Evolutionary conservation across 176 grass and related monocot species (phyloP), one percentile per base, ranked within the genome.

Genomic region (Zoysia pacifica): DNA sequence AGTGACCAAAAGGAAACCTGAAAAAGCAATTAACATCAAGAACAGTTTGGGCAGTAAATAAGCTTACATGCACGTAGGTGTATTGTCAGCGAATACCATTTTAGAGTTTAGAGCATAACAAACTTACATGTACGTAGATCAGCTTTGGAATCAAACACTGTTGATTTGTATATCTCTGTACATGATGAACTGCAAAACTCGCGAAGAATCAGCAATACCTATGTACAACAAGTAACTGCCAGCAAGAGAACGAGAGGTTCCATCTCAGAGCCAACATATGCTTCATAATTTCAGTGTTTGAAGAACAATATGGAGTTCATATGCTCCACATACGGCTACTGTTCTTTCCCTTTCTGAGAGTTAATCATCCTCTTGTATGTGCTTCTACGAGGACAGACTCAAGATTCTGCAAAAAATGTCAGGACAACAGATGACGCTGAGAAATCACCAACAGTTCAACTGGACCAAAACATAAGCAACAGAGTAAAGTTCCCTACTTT

Each of bases 301-400:
- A 28, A 28, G 55, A 11, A 52, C 9, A 10, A 52, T 48, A 69
- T 15, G 42, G 14, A 69, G 15, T 39, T 49, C 35, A 67, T 59
- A 48, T 5, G 59, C 12, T 68, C 20, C 7, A 0, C 28, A 48
- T 28, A 65, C 48, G 5, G 51, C 19, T 75, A 40, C 20, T 66
- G 50, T 58, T 47, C 11, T 83, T 53, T 75, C 13, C 60, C 67
- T 47, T 14, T 36, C 38, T 12, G 20, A 83, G 13, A 75, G 48
- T 39, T 20, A 35, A 50, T 59, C 35, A 14, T 15, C 48, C 47
- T 79, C 70, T 67, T 52, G 76, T 51, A 82, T 80, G 77, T 76
- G 69, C 79, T 76, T 47, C 69, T 51, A 72, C 11, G 11, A 94
- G 70, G 75, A 91, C 19, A 75, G 75, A 91, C 77, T 91, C 91